Conservation (phyloP, 306 rosid genomes). For the Sicyos edulis region DNA sequence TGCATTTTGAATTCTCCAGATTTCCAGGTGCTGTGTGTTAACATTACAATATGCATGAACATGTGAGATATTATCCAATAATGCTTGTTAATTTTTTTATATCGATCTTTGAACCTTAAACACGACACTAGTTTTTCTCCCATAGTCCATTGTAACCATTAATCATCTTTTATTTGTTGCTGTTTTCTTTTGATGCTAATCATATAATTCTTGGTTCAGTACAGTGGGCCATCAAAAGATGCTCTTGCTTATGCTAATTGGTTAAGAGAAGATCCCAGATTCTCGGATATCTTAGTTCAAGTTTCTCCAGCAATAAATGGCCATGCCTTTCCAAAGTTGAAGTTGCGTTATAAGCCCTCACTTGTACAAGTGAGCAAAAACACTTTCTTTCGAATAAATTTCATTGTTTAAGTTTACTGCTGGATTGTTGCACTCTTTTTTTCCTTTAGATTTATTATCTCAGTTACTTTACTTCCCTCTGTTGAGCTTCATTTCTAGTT, state of each 20-base stretch:
- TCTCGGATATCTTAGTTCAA: slow-evolving; percentile 66
- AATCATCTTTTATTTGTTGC: background rate
- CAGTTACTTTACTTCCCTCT: background rate
- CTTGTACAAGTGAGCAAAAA: slow-evolving; percentile 62
- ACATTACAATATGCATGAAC: background rate
- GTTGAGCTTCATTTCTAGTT: background rate
- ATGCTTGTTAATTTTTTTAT: background rate
- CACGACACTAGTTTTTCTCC: background rate
- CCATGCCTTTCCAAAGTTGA: slow-evolving; percentile 82
- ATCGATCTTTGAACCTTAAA: background rate
- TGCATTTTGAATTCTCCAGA: background rate
- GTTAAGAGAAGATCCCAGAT: slow-evolving; percentile 68
- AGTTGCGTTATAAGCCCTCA: slow-evolving; percentile 86
- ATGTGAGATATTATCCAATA: background rate
- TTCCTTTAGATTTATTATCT: background rate
- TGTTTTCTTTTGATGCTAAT: slow-evolving; percentile 18
- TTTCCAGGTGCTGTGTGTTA: background rate
- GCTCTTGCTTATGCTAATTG: slow-evolving; percentile 71
- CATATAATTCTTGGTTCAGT: slow-evolving; percentile 46
- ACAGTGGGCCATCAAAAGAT: slow-evolving; percentile 81
- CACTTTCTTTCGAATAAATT: background rate
- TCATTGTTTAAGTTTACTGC: background rate
- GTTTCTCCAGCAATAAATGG: slow-evolving; percentile 61
- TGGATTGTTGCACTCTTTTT: background rate
- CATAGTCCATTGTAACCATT: background rate